phyloP scores from a whole-genome alignment of 1,284 basidiomycete genomes.

The Melampsora larici-populina region DNA sequence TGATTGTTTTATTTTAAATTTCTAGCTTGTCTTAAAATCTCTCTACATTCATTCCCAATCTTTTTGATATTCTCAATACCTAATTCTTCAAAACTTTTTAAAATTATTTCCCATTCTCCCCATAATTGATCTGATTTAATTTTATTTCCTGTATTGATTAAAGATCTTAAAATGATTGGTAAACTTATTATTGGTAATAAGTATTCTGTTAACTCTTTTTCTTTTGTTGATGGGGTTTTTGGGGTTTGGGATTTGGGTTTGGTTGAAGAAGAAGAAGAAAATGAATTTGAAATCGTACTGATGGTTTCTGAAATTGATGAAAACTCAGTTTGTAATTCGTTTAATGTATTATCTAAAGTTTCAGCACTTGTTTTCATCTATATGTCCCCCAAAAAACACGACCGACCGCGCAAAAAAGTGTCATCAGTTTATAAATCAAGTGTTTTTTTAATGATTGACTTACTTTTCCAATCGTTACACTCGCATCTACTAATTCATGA shows the following conservation, averaged over 20 bases:
- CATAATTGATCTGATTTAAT: slow-evolving; percentile 31
- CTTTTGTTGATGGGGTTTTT: not conserved
- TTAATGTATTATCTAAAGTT: slow-evolving; percentile 73
- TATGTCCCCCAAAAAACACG: not conserved
- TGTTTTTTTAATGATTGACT: slow-evolving; percentile 48
- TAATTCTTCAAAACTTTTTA: slow-evolving; percentile 23
- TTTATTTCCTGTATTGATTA: not conserved
- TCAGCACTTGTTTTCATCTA: slow-evolving; percentile 82
- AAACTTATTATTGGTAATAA: slow-evolving; percentile 30
- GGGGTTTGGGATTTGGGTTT: not conserved
- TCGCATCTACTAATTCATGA: slow-evolving; percentile 78
- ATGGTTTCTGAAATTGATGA: slow-evolving; percentile 75
- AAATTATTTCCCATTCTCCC: slow-evolving; percentile 36
- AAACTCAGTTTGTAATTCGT: slow-evolving; percentile 71
- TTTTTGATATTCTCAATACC: slow-evolving; percentile 1
- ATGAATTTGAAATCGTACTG: slow-evolving; percentile 62
- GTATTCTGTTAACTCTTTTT: not conserved
- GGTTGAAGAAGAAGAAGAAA: not conserved
- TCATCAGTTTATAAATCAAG: not conserved
- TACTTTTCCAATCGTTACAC: slow-evolving; percentile 81
- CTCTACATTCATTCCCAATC: slow-evolving; percentile 38
- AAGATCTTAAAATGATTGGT: slow-evolving; percentile 24
- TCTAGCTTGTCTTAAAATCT: slow-evolving; percentile 22
- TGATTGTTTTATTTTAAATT: not conserved
- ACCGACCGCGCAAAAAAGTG: not conserved